These are phyloP conservation scores for Neurospora sp. DNA, from an alignment of 495 filamentous ascomycete species.

Conservation along the genomic window DNA sequence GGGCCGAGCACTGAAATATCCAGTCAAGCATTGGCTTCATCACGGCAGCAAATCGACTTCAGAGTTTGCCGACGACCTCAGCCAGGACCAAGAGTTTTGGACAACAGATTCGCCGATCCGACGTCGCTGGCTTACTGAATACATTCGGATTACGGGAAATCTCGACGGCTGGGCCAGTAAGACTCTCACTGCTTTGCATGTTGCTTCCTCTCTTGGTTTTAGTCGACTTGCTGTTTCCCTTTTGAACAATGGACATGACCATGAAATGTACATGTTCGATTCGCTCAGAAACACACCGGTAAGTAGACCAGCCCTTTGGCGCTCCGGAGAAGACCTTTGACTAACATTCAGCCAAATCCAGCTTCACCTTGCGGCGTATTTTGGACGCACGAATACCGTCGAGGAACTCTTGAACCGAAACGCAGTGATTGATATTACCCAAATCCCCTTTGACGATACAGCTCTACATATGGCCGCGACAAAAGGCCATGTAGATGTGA, in stretches of 20 bases:
- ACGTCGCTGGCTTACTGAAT: constrained; percentile 25
- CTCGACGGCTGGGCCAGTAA: background rate
- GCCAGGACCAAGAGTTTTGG: constrained; percentile 25
- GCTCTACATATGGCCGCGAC: constrained; percentile 28
- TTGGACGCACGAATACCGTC: constrained; percentile 23
- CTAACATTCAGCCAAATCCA: background rate
- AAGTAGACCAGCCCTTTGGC: background rate
- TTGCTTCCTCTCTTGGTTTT: background rate
- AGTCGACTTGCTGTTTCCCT: constrained; percentile 1
- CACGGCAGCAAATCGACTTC: constrained; percentile 27
- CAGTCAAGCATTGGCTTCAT: constrained; percentile 28
- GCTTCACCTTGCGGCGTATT: constrained; percentile 25
- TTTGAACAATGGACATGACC: constrained; percentile 19
- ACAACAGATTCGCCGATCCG: constrained; percentile 19
- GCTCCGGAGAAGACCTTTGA: background rate
- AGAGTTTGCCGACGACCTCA: constrained; percentile 27
- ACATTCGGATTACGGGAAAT: constrained; percentile 17
- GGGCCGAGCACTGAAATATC: constrained; percentile 12
- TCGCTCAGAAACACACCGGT: background rate
- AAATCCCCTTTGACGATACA: constrained; percentile 16
- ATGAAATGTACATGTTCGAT: constrained; percentile 17
- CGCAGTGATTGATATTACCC: constrained; percentile 22
- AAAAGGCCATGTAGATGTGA: constrained; percentile 21
- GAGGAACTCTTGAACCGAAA: constrained; percentile 23
- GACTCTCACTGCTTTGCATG: background rate